Evolutionary conservation across 2,329 filamentous ascomycete species (phyloP).

Genomic region (Monilinia vaccinii-corymbosi): DNA sequence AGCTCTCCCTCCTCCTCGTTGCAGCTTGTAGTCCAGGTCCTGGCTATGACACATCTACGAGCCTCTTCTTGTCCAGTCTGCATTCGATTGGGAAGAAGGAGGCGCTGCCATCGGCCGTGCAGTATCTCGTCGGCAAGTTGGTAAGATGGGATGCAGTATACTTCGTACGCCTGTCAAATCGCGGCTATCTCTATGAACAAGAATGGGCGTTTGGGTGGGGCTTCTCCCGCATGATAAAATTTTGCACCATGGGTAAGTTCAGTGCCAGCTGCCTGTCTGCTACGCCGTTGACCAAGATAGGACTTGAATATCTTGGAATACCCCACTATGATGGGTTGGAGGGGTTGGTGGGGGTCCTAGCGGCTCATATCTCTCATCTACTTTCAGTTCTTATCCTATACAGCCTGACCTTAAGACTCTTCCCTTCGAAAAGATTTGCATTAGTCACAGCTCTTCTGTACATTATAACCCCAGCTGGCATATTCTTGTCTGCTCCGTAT

Average conservation of each 20-base stretch:
- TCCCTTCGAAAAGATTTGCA: constrained; percentile 40
- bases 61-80: constrained; percentile 36
- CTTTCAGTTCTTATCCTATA: constrained; percentile 66
- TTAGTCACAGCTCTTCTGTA: constrained; percentile 67
- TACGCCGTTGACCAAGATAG: constrained; percentile 14
- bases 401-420: constrained; percentile 50
- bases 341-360: constrained; percentile 48
- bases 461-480: constrained; percentile 74
- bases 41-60: constrained; percentile 71
- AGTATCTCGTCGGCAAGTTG: constrained; percentile 37
- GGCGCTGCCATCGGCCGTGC: constrained; percentile 16
- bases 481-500: constrained; percentile 85
- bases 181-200: constrained; percentile 67
- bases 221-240: constrained; percentile 35
- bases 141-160: constrained; percentile 79
- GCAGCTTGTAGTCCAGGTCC: constrained; percentile 47
- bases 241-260: constrained; percentile 20
- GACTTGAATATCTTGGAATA: constrained; percentile 24
- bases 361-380: constrained; percentile 70
- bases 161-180: constrained; percentile 52
- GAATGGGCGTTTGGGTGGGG: constrained; percentile 73
- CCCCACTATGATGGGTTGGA: constrained; percentile 31
- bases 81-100: constrained; percentile 15
- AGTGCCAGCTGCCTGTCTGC: not conserved
- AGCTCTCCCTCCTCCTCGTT: constrained; percentile 53